Base-by-base conservation (phyloP, 768 basidiomycete genomes). In the Leccinum aurantiacum region DNA sequence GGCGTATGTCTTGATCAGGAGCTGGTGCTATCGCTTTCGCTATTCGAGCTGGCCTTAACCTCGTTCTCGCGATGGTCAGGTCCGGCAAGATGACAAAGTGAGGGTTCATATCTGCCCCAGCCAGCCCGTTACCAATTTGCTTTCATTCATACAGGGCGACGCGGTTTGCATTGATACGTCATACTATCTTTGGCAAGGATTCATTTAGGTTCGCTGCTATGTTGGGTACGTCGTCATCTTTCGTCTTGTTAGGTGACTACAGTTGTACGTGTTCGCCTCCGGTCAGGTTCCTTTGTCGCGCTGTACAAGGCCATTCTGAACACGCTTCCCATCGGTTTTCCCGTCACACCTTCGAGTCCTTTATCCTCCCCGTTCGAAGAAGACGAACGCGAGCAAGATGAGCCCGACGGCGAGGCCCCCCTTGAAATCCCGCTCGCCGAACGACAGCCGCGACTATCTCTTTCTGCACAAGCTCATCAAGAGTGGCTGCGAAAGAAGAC, bases 121-220 rank as follows among this genome's bases (percentile, higher is more conserved):
- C 22, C 11, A 11, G 60, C 47, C 59, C 56, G 56, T 33, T n/a
- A 41, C 24, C 8, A n/a, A 22, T 46, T 38, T n/a, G 35, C 51
- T 11, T 47, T 51, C 14, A 22, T 57, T 6, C n/a, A 25, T 56
- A 5, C 65, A 94, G 91, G 66, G 77, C 84, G n/a, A 74, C 82
- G 57, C 84, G 89, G 10, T 74, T 90, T 8, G 74, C 83, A 4
- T 71, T 94, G 24, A 79, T 97, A 53, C 84, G 89, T 4, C 90
- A 84, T 76, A 95, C 93, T 0, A 77, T 96, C 48, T 91, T 97
- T 64, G 94, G 94, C 0, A 62, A 78, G 46, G 95, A 97, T 68
- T 87, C 91, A 0, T 82, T 89, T 68, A 79, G 95, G 19, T 95
- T 96, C 63, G 91, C 88, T 4, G 85, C 88, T 0, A 95, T 95